Percentiles rank a stretch among this genome's conserved stretches.
phyloP scores from a whole-genome alignment of 129 eudicot genomes.

The Pittosporum tobira region DNA sequence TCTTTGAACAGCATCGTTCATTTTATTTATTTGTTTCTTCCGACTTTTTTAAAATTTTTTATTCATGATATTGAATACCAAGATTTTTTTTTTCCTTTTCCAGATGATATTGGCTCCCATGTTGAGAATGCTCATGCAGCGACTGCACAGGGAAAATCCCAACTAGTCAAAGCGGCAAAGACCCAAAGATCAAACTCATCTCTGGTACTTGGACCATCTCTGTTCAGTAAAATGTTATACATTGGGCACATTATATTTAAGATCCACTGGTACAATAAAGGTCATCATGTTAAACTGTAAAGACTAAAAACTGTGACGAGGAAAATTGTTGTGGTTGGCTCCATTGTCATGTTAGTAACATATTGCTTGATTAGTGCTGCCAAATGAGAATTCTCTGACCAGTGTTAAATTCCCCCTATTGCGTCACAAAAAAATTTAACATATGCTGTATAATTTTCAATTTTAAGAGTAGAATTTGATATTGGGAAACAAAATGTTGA shows the following conservation, averaged over 20 bases:
- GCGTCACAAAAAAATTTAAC: too few species aligned
- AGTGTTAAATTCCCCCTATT: not conserved
- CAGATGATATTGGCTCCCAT: conserved; percentile 86
- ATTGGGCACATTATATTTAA: not conserved
- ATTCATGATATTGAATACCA: not conserved
- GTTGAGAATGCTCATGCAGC: conserved; percentile 81
- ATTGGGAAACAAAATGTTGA: too few species aligned
- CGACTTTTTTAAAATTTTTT: not conserved
- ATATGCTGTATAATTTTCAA: too few species aligned
- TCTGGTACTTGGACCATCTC: conserved; percentile 36
- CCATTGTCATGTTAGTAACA: not conserved
- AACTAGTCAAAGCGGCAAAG: conserved; percentile 79
- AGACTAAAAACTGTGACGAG: too few species aligned
- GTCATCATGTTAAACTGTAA: too few species aligned
- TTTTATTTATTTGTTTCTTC: not conserved
- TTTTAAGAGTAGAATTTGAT: too few species aligned
- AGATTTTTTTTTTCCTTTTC: too few species aligned
- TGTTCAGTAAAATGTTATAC: not conserved
- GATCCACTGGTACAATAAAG: not conserved
- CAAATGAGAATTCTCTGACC: not conserved
- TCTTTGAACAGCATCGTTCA: not conserved
- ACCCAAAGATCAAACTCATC: conserved; percentile 80
- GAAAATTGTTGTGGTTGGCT: too few species aligned
- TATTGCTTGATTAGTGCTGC: not conserved
- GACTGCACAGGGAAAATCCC: conserved; percentile 80